These are phyloP conservation scores for Linum lewisii DNA, from an alignment of 345 rosid genomes.

Conservation along the genomic window DNA sequence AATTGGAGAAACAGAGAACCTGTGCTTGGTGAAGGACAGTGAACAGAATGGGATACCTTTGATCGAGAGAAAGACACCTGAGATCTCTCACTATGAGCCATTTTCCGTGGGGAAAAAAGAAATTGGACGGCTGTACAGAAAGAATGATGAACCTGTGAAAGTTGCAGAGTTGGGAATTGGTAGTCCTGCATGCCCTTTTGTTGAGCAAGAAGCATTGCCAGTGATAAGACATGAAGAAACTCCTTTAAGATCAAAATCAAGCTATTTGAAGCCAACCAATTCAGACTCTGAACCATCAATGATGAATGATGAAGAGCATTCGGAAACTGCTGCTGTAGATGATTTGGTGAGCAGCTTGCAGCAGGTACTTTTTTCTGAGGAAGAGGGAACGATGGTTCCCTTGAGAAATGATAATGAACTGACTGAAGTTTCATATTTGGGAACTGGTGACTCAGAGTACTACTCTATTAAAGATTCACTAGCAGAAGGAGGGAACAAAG, in stretches of 20 bases:
- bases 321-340: not conserved
- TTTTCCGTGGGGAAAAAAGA: not conserved
- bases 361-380: not conserved
- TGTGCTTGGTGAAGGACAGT: not conserved
- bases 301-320: not conserved
- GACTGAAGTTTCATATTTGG: slow-evolving; percentile 4
- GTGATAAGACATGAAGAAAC: not conserved
- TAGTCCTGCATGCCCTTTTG: not conserved
- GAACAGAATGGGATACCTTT: too few species aligned
- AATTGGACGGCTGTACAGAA: not conserved
- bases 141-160: not conserved
- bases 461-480: slow-evolving; percentile 13
- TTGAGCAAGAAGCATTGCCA: too few species aligned
- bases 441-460: slow-evolving; percentile 10
- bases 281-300: too few species aligned
- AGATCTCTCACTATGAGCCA: not conserved
- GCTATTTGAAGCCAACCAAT: too few species aligned
- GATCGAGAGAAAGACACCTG: not conserved
- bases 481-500: slow-evolving; percentile 13
- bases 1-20: slow-evolving; percentile 10
- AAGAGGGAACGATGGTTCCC: slow-evolving; percentile 9
- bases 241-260: not conserved
- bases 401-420: slow-evolving; percentile 7
- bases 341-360: not conserved
- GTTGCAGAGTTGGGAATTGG: not conserved